phyloP scores from a whole-genome alignment of 2,329 filamentous ascomycete species.

The Ascochyta koolunga region DNA sequence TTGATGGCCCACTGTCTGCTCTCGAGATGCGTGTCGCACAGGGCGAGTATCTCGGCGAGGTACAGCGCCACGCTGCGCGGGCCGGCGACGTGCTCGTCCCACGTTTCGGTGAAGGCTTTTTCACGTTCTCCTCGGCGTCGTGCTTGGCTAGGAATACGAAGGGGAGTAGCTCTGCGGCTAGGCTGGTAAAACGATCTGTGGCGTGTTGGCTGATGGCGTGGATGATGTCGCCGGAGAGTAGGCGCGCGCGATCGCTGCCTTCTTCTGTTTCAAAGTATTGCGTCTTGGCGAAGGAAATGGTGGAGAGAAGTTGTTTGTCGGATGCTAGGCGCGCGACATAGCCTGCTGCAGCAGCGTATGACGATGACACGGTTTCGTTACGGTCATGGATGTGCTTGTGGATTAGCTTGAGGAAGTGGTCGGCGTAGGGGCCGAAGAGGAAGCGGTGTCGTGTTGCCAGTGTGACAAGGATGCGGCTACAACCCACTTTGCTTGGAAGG shows the following conservation, averaged over 20 bases:
- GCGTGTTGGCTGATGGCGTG: conserved; percentile 84
- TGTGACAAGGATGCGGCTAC: conserved; percentile 81
- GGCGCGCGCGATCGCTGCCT: conserved; percentile 70
- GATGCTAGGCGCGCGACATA: conserved; percentile 76
- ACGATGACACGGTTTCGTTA: conserved; percentile 90
- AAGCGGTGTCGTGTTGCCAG: conserved; percentile 80
- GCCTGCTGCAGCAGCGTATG: conserved; percentile 84
- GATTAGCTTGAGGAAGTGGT: conserved; percentile 76
- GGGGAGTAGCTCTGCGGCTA: conserved; percentile 77
- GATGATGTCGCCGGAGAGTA: conserved; percentile 82
- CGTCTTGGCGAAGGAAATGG: conserved; percentile 63
- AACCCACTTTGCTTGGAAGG: conserved; percentile 92
- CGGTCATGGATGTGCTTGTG: conserved; percentile 85
- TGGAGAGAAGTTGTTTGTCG: conserved; percentile 62
- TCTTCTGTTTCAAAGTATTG: conserved; percentile 86
- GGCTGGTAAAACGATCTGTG: conserved; percentile 81
- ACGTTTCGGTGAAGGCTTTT: conserved; percentile 82
- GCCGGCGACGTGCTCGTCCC: conserved; percentile 89
- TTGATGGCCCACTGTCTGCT: conserved; percentile 89
- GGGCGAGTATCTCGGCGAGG: conserved; percentile 76
- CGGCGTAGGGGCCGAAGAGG: conserved; percentile 76
- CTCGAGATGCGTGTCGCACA: conserved; percentile 72
- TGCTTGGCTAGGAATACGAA: conserved; percentile 89
- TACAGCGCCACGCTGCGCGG: conserved; percentile 82
- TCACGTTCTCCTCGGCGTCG: conserved; percentile 81